Percentiles rank a stretch among this genome's conserved stretches.
Evolutionary conservation across 257 asterid species (phyloP).

Genomic region (Solanum pinnatisectum): DNA sequence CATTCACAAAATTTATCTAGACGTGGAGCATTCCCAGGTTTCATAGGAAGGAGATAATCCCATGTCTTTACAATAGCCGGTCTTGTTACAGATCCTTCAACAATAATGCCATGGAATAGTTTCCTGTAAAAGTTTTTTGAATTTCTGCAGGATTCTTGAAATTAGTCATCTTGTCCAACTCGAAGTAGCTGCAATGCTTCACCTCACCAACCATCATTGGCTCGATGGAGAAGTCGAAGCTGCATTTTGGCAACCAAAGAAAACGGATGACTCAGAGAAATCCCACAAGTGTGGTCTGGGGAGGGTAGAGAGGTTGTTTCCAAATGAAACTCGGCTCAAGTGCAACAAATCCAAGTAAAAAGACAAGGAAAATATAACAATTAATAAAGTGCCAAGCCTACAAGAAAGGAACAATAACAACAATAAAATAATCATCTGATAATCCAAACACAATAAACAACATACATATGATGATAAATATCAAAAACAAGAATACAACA

Average conservation of each 20-base stretch:
- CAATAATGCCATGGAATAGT: not conserved
- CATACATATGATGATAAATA: no score
- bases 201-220: not conserved
- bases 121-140: no score
- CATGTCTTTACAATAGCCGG: not conserved
- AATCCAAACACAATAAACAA: no score
- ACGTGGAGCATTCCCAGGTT: not conserved
- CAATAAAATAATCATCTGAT: no score
- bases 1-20: not conserved
- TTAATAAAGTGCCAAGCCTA: no score
- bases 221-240: not conserved
- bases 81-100: not conserved
- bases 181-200: not conserved
- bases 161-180: not conserved
- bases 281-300: no score
- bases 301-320: no score
- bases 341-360: no score
- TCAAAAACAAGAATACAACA: no score
- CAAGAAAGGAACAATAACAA: no score
- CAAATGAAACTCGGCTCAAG: no score
- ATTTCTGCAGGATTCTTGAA: not conserved
- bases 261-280: not conserved
- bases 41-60: not conserved
- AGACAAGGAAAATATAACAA: no score
- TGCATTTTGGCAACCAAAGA: not conserved